phyloP scores from a whole-genome alignment of 1,284 basidiomycete genomes.

The Ceratobasidium sp. region DNA sequence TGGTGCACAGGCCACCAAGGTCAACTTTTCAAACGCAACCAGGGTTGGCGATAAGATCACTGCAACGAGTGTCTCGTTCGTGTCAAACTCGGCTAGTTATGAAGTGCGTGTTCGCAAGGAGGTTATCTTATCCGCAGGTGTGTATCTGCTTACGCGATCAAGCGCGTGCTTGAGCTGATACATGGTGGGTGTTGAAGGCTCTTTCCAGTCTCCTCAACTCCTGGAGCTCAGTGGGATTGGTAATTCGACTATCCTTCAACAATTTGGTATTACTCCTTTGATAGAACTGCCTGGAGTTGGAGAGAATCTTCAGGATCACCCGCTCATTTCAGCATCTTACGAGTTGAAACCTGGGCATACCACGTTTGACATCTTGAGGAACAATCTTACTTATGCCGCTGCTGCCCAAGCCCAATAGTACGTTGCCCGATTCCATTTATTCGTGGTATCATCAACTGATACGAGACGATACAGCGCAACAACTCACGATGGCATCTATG shows the following conservation, averaged over 20 bases:
- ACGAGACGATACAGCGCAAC: conserved; percentile 20
- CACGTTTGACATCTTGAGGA: conserved; percentile 47
- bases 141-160: background rate
- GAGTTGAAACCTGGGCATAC: conserved; percentile 46
- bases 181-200: background rate
- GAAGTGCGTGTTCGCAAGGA: conserved; percentile 54
- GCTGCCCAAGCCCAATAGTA: conserved; percentile 45
- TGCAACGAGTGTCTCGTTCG: conserved; percentile 54
- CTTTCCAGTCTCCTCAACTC: conserved; percentile 64
- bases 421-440: background rate
- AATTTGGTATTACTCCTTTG: conserved; percentile 59
- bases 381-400: conserved; percentile 44
- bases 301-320: conserved; percentile 63
- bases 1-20: conserved; percentile 53
- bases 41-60: conserved; percentile 45
- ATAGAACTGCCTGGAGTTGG: conserved; percentile 61
- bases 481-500: conserved; percentile 45
- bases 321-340: conserved; percentile 39
- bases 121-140: conserved; percentile 62
- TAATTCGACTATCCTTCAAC: conserved; percentile 58
- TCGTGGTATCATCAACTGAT: too few relatives aligned
- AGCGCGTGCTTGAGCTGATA: background rate
- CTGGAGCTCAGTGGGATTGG: conserved; percentile 68
- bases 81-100: conserved; percentile 51
- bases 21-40: conserved; percentile 51